Conservation (phyloP, 2,329 filamentous ascomycete species). For the Knufia fluminis region DNA sequence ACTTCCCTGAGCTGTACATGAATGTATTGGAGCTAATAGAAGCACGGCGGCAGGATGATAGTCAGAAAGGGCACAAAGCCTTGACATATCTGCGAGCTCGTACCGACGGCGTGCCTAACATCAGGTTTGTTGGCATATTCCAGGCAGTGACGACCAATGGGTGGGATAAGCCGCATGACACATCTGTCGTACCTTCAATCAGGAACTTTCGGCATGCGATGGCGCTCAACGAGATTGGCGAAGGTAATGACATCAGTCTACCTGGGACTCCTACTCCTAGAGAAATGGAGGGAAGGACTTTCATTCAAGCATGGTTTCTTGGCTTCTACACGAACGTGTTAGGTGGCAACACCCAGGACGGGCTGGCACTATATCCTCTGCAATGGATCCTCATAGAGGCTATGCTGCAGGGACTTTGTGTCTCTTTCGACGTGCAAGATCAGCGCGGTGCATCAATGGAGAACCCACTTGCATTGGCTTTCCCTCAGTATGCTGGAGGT, state of each 20-base stretch:
- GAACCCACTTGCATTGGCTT: conserved; percentile 12
- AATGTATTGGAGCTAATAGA: conserved; percentile 21
- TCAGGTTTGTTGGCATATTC: conserved; percentile 32
- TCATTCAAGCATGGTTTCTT: conserved; percentile 35
- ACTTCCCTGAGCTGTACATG: conserved; percentile 26
- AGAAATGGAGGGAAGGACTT: conserved; percentile 21
- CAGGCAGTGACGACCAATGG: conserved; percentile 29
- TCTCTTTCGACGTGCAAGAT: conserved; percentile 17
- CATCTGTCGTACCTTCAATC: conserved; percentile 28
- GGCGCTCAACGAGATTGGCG: conserved; percentile 32
- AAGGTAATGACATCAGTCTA: conserved; percentile 24
- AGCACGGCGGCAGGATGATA: conserved; percentile 19
- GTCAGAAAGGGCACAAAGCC: conserved; percentile 15
- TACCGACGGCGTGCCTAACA: conserved; percentile 24
- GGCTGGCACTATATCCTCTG: conserved; percentile 33
- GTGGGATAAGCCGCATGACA: conserved; percentile 25
- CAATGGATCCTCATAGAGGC: conserved; percentile 37
- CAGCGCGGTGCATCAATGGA: neutral
- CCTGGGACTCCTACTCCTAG: conserved; percentile 17
- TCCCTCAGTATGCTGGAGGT: conserved; percentile 19
- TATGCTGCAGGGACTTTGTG: conserved; percentile 25
- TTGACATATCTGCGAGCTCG: conserved; percentile 15
- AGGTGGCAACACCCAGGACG: conserved; percentile 29
- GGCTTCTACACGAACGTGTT: conserved; percentile 32
- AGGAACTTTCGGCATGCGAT: conserved; percentile 31